Evolutionary conservation across 1,284 basidiomycete species (phyloP).

Genomic region (Sphaerobolus stellatus): DNA sequence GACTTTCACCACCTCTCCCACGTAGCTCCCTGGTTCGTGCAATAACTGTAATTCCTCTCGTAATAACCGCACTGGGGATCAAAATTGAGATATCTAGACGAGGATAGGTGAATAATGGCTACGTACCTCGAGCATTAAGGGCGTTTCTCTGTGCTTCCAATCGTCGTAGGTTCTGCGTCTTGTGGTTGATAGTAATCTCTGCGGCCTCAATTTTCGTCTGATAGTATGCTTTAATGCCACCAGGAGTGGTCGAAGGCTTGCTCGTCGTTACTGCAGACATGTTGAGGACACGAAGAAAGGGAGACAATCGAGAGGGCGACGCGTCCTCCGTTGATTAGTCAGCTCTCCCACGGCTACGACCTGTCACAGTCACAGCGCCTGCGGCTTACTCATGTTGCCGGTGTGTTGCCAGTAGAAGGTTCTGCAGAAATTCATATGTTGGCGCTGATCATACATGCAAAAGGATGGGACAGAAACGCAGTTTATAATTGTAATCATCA

Average conservation of each 20-base stretch:
- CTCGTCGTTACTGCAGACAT: slow-evolving; percentile 3
- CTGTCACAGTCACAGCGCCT: no score
- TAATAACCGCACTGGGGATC: slow-evolving; percentile 69
- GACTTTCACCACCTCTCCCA: slow-evolving; percentile 96
- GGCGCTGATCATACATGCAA: no score
- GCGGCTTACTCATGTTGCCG: no score
- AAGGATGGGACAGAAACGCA: no score
- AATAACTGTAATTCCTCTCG: slow-evolving; percentile 93
- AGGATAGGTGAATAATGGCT: background rate
- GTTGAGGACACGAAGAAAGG: background rate
- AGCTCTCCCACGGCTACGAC: background rate
- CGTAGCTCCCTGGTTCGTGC: slow-evolving; percentile 96
- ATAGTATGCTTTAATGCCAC: slow-evolving; percentile 86
- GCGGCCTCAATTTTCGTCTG: slow-evolving; percentile 94
- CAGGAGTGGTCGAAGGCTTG: slow-evolving; percentile 48
- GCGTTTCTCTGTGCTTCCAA: slow-evolving; percentile 97
- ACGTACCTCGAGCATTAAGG: slow-evolving; percentile 87
- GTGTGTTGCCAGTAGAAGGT: no score
- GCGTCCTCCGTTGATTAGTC: slow-evolving; percentile 6
- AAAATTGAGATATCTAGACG: background rate
- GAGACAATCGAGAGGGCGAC: slow-evolving; percentile 1
- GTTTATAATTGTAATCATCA: no score
- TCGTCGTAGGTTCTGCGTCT: slow-evolving; percentile 94
- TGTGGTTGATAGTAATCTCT: slow-evolving; percentile 91
- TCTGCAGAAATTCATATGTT: no score